Percentiles rank a stretch among this genome's conserved stretches.
Conservation (phyloP, 2,329 filamentous ascomycete genomes). For the Neodidymelliopsis sp. region DNA sequence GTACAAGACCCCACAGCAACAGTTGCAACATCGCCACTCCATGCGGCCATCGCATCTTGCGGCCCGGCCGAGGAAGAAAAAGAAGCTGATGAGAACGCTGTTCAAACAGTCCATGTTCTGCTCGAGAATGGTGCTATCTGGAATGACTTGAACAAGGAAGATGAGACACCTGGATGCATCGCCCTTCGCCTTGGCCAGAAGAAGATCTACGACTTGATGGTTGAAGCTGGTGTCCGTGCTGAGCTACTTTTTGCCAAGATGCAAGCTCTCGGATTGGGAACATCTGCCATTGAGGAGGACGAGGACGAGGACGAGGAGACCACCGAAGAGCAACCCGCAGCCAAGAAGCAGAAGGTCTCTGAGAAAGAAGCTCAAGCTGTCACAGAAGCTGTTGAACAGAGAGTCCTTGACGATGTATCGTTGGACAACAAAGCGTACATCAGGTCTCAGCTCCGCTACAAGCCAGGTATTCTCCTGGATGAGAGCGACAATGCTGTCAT, state of each 20-base stretch:
- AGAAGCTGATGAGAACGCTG: slow-evolving; percentile 35
- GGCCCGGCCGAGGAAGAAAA: slow-evolving; percentile 41
- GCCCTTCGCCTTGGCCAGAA: slow-evolving; percentile 43
- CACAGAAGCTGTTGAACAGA: slow-evolving; percentile 31
- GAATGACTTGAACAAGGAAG: slow-evolving; percentile 49
- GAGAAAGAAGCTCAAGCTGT: slow-evolving; percentile 38
- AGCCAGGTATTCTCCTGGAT: slow-evolving; percentile 66
- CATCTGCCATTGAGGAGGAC: slow-evolving; percentile 29
- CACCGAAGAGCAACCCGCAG: slow-evolving; percentile 35
- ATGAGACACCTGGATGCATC: slow-evolving; percentile 50
- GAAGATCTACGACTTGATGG: slow-evolving; percentile 48
- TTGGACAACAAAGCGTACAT: slow-evolving; percentile 52
- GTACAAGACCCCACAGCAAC: slow-evolving; percentile 47
- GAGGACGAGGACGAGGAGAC: slow-evolving; percentile 36
- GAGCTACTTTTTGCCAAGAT: slow-evolving; percentile 47
- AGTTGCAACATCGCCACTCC: slow-evolving; percentile 45
- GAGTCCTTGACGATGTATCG: slow-evolving; percentile 44
- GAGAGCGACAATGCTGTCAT: slow-evolving; percentile 83
- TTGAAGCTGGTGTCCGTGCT: slow-evolving; percentile 47
- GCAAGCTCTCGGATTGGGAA: slow-evolving; percentile 41
- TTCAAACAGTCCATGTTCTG: slow-evolving; percentile 42
- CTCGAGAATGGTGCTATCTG: slow-evolving; percentile 50
- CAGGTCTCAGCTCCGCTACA: slow-evolving; percentile 43
- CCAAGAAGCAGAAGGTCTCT: slow-evolving; percentile 45
- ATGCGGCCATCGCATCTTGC: slow-evolving; percentile 45